phyloP scores from a whole-genome alignment of 768 basidiomycete genomes.

The Hydnomerulius pinastri region DNA sequence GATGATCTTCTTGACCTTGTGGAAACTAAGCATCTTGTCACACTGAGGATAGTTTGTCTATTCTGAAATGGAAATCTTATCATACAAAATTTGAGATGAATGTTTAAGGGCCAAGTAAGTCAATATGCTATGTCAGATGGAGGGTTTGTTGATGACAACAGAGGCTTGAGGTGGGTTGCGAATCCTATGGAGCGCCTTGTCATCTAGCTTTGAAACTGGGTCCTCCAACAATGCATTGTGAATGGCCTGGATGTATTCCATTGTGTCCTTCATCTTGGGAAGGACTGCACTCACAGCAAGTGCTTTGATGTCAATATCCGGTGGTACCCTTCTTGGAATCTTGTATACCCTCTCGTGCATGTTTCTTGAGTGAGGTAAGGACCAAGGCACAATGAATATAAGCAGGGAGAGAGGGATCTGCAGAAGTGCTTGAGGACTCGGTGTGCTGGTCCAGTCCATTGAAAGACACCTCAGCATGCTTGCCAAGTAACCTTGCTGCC shows the following conservation, averaged over 20 bases:
- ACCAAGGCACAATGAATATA: too few species aligned
- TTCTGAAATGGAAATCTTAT: background rate
- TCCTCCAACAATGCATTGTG: constrained; percentile 10
- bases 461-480: too few species aligned
- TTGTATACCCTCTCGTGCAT: too few species aligned
- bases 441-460: too few species aligned
- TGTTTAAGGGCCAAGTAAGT: constrained; percentile 7
- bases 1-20: constrained; percentile 1
- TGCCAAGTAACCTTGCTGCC: too few species aligned
- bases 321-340: too few species aligned
- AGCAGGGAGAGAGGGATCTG: too few species aligned
- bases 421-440: too few species aligned
- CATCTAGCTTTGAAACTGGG: constrained; percentile 14
- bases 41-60: background rate
- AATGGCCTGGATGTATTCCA: constrained; percentile 11
- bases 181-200: constrained; percentile 20
- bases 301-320: too few species aligned
- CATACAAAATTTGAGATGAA: background rate
- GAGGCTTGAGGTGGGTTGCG: constrained; percentile 24
- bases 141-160: constrained; percentile 21
- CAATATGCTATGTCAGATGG: background rate
- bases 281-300: too few species aligned
- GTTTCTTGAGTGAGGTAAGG: too few species aligned
- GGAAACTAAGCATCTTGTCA: constrained; percentile 10
- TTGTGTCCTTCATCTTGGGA: background rate